Evolutionary conservation across 163 green algal species (phyloP).

Genomic region (Volvox carteri): DNA sequence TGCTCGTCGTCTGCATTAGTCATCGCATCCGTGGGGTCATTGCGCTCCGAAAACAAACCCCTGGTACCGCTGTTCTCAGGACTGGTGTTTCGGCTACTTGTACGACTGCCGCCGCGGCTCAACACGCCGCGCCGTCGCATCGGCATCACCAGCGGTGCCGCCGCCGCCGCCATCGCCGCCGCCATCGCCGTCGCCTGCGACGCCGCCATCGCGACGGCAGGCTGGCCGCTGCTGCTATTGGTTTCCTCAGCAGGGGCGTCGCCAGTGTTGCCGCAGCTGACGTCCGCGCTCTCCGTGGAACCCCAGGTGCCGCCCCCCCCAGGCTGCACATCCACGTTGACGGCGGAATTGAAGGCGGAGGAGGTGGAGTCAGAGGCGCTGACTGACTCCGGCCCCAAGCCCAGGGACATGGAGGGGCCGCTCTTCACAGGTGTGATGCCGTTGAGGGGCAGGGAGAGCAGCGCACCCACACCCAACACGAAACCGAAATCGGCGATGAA

Average conservation of each 20-base stretch:
- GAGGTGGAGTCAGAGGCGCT: constrained; percentile 5
- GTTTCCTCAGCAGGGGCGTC: neutral
- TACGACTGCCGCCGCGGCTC: neutral
- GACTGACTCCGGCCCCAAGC: too few relatives aligned
- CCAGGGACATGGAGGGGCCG: too few relatives aligned
- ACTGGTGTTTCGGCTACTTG: neutral
- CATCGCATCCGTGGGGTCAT: constrained; percentile 17
- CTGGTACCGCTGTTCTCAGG: neutral
- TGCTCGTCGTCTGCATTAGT: constrained; percentile 46
- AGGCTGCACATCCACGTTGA: too few relatives aligned
- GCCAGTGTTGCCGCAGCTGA: neutral
- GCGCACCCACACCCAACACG: neutral
- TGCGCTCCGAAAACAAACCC: neutral
- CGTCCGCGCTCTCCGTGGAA: neutral
- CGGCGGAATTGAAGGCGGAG: neutral
- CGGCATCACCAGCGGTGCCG: neutral
- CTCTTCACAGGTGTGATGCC: constrained; percentile 6
- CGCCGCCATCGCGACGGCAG: neutral
- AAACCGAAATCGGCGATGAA: constrained; percentile 24
- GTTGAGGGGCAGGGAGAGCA: constrained; percentile 26
- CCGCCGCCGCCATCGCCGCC: neutral
- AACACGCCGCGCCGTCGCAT: neutral
- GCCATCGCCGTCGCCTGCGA: neutral
- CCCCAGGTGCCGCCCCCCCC: constrained; percentile 22
- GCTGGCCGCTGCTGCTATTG: neutral